These are phyloP conservation scores for Leishmania gerbilli DNA, from an alignment of 208 protist species.

Conservation along the genomic window DNA sequence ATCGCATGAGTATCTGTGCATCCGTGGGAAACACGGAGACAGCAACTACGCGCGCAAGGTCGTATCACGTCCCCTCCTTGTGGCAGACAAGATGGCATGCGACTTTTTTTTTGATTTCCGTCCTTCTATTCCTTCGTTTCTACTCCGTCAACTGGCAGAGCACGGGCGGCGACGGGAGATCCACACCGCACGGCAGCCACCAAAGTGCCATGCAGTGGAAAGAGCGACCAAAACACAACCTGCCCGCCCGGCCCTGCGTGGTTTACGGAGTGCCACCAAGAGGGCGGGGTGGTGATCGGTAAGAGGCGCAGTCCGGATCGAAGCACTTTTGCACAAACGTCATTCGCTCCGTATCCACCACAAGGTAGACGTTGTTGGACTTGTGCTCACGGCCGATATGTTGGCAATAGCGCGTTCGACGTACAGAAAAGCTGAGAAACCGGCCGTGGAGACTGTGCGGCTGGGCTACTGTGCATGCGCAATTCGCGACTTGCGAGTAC, in stretches of 20 bases:
- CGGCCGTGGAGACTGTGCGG: slow-evolving; percentile 22
- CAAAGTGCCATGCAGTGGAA: neutral
- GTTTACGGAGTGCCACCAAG: neutral
- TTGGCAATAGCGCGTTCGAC: slow-evolving; percentile 73
- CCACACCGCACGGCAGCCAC: neutral
- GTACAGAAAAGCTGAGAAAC: slow-evolving; percentile 48
- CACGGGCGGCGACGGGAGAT: neutral
- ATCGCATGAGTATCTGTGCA: neutral
- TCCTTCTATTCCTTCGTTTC: neutral
- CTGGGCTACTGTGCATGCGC: slow-evolving; percentile 31
- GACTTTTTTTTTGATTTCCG: too few relatives aligned
- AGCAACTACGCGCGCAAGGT: neutral
- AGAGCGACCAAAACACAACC: neutral
- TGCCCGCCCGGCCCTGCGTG: neutral
- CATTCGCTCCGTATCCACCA: slow-evolving; percentile 40
- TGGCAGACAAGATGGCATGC: neutral
- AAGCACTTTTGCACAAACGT: slow-evolving; percentile 83
- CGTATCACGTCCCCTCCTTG: neutral
- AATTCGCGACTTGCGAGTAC: slow-evolving; percentile 34
- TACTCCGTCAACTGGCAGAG: neutral
- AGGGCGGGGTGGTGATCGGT: slow-evolving; percentile 26
- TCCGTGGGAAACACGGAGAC: neutral
- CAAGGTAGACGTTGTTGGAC: slow-evolving; percentile 83
- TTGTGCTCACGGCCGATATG: slow-evolving; percentile 73
- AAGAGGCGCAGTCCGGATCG: slow-evolving; percentile 78